phyloP scores from a whole-genome alignment of 2,329 filamentous ascomycete species.

The Pseudodiploospora longispora region DNA sequence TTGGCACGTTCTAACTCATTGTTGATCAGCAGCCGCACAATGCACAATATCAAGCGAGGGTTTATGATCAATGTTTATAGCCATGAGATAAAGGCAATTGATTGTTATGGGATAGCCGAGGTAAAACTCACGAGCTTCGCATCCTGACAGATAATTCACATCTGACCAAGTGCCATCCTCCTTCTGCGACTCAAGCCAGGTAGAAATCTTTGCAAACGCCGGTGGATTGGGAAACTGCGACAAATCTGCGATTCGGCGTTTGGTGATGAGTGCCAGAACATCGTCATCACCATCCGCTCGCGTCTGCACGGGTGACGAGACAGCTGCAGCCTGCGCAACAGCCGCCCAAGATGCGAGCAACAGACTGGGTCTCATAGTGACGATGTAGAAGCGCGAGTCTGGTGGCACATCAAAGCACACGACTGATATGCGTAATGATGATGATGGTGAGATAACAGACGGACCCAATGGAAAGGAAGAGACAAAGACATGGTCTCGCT shows the following conservation, averaged over 20 bases:
- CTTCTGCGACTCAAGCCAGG: slow-evolving; percentile 13
- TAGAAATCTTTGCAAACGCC: slow-evolving; percentile 9
- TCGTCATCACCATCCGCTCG: background rate
- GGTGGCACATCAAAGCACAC: too few relatives aligned
- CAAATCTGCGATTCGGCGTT: slow-evolving; percentile 13
- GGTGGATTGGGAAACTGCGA: slow-evolving; percentile 14
- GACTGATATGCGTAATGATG: too few relatives aligned
- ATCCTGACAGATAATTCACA: slow-evolving; percentile 15
- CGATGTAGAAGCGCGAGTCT: too few relatives aligned
- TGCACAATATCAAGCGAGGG: too few relatives aligned
- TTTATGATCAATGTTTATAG: too few relatives aligned
- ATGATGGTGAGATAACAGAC: too few relatives aligned
- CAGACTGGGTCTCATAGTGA: too few relatives aligned
- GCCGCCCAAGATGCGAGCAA: too few relatives aligned
- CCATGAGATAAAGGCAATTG: too few relatives aligned
- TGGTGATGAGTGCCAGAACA: slow-evolving; percentile 9
- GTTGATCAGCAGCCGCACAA: background rate
- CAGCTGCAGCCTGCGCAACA: background rate
- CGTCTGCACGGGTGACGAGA: background rate
- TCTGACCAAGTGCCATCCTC: slow-evolving; percentile 16
- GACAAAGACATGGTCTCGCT: too few relatives aligned
- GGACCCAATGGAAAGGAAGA: too few relatives aligned
- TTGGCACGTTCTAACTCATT: slow-evolving; percentile 13
- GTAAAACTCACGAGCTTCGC: slow-evolving; percentile 12
- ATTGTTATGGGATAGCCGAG: background rate